Evolutionary conservation across 2,329 filamentous ascomycete genomes (phyloP).

Genomic region (Fusarium udum): DNA sequence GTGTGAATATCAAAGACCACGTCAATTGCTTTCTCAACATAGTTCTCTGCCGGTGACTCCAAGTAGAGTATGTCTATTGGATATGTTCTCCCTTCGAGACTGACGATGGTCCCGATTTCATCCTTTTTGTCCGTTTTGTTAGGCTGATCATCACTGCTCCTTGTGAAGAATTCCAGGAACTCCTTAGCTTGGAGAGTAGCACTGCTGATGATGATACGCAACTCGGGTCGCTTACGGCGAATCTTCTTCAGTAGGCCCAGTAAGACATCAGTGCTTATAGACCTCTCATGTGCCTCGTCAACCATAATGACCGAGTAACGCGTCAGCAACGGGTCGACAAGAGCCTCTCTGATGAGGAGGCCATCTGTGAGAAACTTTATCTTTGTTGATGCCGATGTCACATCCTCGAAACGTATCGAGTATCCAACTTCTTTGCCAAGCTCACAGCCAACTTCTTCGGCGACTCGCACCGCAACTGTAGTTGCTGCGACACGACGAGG

Average conservation of each 20-base stretch:
- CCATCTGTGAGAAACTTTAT: conserved; percentile 98
- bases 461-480: conserved; percentile 86
- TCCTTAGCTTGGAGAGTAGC: conserved; percentile 91
- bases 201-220: conserved; percentile 91
- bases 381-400: conserved; percentile 82
- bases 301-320: conserved; percentile 97
- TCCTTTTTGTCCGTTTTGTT: conserved; percentile 45
- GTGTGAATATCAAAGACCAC: conserved; percentile 89
- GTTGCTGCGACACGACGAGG: conserved; percentile 91
- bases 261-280: conserved; percentile 89
- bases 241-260: conserved; percentile 94
- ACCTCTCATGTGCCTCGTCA: conserved; percentile 95
- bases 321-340: conserved; percentile 90
- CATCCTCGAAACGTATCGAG: conserved; percentile 91
- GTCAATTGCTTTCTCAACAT: conserved; percentile 82
- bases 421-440: conserved; percentile 93
- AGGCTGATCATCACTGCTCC: conserved; percentile 49
- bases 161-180: conserved; percentile 80
- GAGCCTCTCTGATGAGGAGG: conserved; percentile 86
- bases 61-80: conserved; percentile 89
- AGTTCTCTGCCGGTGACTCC: conserved; percentile 81
- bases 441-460: conserved; percentile 86
- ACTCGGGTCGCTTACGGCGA: conserved; percentile 77
- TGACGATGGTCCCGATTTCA: conserved; percentile 69
- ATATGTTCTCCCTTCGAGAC: conserved; percentile 86